Evolutionary conservation across 1,284 basidiomycete species (phyloP), one percentile per base, ranked within the genome.

Genomic region (Fomes fomentarius): DNA sequence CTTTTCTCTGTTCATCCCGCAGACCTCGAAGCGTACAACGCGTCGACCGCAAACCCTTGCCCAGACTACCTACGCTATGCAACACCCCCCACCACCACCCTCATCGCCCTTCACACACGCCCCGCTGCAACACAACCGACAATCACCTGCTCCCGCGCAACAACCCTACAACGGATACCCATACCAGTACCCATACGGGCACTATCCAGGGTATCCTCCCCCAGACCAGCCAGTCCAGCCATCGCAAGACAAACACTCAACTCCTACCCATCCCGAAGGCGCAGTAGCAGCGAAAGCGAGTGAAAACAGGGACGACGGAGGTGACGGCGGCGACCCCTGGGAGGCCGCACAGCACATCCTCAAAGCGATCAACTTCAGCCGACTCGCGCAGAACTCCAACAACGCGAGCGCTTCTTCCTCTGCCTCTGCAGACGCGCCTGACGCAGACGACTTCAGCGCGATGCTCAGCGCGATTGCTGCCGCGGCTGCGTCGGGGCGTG

Each of bases 311-410:
- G 71, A 70, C 21, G 69, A 70, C 34, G 71, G 66, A 15, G 71
- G 66, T 14, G 80, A 81, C 34, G 76, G 76, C 31, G 60, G 76
- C 48, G 83, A 86, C 55, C 83, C 84, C 14, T 89, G 85, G 78
- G 81, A 86, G 63, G 87, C 89, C 1, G 88, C 88, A 15, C 85
- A 90, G 62, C 86, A 82, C 60, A 89, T 91, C 44, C 74, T 91
- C 49, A 83, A 86, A 63, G 84, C 85, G 3, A 89, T 91, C 72
- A 89, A 89, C 67, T 87, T 89, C 61, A 81, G 80, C 4, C 33
- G 74, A 71, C 28, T 67, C 85, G 37, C 62, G 51, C 42, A 69
- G 80, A 26, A 40, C 12, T 6, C 74, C 58, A 43, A 41, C 28
- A 10, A 12, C 63, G 47, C 51, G 44, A 8, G 9, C 35, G 47